These are phyloP conservation scores for Halenospora varia DNA, from an alignment of 495 filamentous ascomycete species.

Conservation along the genomic window DNA sequence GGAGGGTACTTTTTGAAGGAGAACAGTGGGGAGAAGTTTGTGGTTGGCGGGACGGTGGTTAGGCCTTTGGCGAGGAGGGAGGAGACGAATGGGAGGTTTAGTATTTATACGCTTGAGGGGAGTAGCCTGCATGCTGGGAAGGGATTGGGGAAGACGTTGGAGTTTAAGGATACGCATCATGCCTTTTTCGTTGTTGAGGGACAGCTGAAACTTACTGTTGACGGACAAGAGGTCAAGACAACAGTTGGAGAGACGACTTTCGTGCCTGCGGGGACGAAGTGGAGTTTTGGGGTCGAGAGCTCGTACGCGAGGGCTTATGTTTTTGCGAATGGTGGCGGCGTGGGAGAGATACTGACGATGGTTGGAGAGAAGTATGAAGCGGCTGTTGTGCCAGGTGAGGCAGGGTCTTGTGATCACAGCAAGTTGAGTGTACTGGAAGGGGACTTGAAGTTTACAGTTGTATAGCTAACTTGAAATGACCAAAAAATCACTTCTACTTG, in stretches of 20 bases:
- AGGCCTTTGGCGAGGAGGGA: constrained; percentile 40
- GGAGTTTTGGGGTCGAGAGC: constrained; percentile 34
- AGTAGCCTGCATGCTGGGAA: constrained; percentile 30
- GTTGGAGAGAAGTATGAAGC: constrained; percentile 13
- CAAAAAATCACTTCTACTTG: too few species aligned
- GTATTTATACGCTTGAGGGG: constrained; percentile 43
- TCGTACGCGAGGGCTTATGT: constrained; percentile 39
- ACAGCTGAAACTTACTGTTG: constrained; percentile 32
- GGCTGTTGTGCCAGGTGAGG: constrained; percentile 5
- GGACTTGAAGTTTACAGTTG: not conserved
- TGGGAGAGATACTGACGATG: constrained; percentile 15
- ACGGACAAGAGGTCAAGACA: constrained; percentile 29
- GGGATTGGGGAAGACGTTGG: constrained; percentile 29
- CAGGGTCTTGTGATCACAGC: not conserved
- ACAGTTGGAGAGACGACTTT: constrained; percentile 35
- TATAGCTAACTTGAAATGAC: too few species aligned
- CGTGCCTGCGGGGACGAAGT: constrained; percentile 38
- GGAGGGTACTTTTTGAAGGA: constrained; percentile 36
- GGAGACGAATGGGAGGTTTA: constrained; percentile 39
- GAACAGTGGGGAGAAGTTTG: constrained; percentile 39
- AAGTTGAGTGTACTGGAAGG: not conserved
- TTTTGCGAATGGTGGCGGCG: constrained; percentile 39
- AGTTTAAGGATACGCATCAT: constrained; percentile 38
- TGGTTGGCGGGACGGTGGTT: constrained; percentile 40
- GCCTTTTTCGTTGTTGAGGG: constrained; percentile 38